Base-by-base conservation (phyloP, 805 yeast species). In the Candida nitratophila region DNA sequence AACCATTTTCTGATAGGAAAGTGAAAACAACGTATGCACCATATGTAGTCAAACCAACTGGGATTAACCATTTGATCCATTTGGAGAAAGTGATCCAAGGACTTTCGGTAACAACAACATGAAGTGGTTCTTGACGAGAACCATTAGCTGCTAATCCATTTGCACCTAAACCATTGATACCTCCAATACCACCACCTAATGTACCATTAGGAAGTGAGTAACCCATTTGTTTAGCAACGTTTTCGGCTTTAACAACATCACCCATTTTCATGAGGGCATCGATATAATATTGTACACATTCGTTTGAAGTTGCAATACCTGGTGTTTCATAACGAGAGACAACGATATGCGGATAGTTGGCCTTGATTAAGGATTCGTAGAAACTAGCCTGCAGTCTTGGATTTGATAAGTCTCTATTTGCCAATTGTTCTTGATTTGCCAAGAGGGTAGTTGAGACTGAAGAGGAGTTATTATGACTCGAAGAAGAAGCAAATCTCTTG, bases 291-390 rank as follows among this genome's bases (percentile, higher is more conserved):
- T 74, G 74, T 43, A 88, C 80, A 67, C 97, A 86, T 50, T 85
- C 95, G 2, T 79, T 74, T 45, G 86, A 81, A 12, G 83, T 69
- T 10, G 96, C 93, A 44, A 93, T 86, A n/a, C 96, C 96, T 0
- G 93, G 85, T 9, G 95, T 85, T 62, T 95, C 98, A 61, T 77
- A 95, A 47, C 99, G 76, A 45, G 93, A 83, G n/a, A 91, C 88
- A 7, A 93, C 96, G 44, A 91, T 83, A 55, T 89, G 96, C n/a
- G 99, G 98, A 60, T 88, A 93, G 65, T 86, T 86, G 44, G 91
- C 76, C 46, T 77, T 77, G 50, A 93, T 63, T 40, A 93, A 69
- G 14, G 79, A 72, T 49, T 76, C 75, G 68, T 93, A 93, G 56
- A 93, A 91, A 44, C 78, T 82, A 1, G 95, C 90, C 66, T 93